Evolutionary conservation across 2,329 filamentous ascomycete genomes (phyloP).

Genomic region (Sclerotinia sclerotiorum): DNA sequence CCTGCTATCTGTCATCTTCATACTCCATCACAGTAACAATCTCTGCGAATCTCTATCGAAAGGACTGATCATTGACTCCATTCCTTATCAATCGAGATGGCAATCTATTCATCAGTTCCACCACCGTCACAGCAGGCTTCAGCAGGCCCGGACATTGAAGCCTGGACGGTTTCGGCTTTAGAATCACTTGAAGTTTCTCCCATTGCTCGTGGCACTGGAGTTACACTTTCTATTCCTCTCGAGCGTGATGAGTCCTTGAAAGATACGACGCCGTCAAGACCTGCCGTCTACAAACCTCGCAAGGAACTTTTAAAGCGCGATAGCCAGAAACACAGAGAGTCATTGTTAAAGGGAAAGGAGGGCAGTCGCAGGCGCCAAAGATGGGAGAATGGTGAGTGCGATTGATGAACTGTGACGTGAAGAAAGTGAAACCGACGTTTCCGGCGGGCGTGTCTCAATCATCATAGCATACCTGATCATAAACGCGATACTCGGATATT

Average conservation of each 20-base stretch:
- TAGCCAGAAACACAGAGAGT: slow-evolving; percentile 51
- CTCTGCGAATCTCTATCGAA: neutral
- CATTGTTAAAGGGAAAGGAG: slow-evolving; percentile 81
- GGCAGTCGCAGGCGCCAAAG: slow-evolving; percentile 81
- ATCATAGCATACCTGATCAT: slow-evolving; percentile 11
- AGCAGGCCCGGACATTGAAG: slow-evolving; percentile 58
- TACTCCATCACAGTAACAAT: neutral
- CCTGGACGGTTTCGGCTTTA: slow-evolving; percentile 63
- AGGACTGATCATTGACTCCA: neutral
- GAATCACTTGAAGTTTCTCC: slow-evolving; percentile 56
- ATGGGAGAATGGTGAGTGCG: slow-evolving; percentile 84
- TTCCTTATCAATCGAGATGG: slow-evolving; percentile 43
- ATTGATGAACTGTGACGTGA: slow-evolving; percentile 11
- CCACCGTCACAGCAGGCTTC: slow-evolving; percentile 46
- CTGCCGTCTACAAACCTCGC: slow-evolving; percentile 37
- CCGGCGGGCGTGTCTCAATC: neutral
- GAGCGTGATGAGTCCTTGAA: slow-evolving; percentile 51
- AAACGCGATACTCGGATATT: slow-evolving; percentile 25
- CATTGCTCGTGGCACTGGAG: slow-evolving; percentile 58
- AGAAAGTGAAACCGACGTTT: neutral
- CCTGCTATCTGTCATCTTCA: slow-evolving; percentile 6
- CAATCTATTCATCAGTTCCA: slow-evolving; percentile 55
- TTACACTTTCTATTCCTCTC: slow-evolving; percentile 72
- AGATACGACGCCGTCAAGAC: slow-evolving; percentile 34
- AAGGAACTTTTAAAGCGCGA: slow-evolving; percentile 52